Evolutionary conservation across 257 asterid species (phyloP).

Genomic region (Leptodermis oblonga): DNA sequence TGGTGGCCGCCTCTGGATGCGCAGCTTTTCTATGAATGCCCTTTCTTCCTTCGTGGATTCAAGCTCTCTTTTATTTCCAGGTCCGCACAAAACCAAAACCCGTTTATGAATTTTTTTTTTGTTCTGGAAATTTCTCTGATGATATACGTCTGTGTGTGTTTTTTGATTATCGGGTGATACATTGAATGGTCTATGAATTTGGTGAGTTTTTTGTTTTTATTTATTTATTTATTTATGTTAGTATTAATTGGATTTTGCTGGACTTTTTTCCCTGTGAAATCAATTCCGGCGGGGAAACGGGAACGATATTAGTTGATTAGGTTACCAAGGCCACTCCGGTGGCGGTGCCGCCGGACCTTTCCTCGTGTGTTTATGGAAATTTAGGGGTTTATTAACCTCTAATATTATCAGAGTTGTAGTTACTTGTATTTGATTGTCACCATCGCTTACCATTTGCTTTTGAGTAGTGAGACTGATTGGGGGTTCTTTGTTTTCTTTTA

Average conservation of each 20-base stretch:
- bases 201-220: background rate
- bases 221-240: background rate
- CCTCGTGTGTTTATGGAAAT: conserved; percentile 1
- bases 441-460: background rate
- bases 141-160: background rate
- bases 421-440: background rate
- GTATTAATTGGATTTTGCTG: background rate
- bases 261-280: background rate
- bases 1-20: background rate
- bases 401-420: background rate
- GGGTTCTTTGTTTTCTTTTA: background rate
- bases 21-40: background rate
- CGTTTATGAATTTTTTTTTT: background rate
- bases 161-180: background rate
- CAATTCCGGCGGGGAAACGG: background rate
- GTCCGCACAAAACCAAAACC: background rate
- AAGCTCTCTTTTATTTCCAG: conserved; percentile 1
- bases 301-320: background rate
- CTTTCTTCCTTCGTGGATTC: background rate
- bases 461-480: background rate
- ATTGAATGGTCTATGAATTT: background rate
- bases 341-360: background rate
- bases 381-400: background rate
- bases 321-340: background rate
- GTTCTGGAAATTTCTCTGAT: background rate